Evolutionary conservation across 257 asterid genomes (phyloP), one percentile per base, ranked within the genome.

Genomic region (Solanum arcanum): DNA sequence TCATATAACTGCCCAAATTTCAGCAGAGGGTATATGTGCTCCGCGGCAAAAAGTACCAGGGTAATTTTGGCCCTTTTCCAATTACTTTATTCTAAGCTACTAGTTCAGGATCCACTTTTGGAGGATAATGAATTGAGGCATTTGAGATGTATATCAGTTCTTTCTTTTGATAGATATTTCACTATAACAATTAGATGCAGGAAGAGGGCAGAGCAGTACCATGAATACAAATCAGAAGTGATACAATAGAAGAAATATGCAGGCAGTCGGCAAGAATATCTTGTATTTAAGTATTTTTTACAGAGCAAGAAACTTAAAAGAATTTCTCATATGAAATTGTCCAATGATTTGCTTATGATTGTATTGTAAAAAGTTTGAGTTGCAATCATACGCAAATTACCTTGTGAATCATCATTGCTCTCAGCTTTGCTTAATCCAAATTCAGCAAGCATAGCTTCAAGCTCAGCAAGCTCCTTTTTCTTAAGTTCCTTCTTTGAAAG

Each of bases 381-480:
- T 81, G 46, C 44, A 81, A 29, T 47, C 69, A 81, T 81, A 18
- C 52, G 23, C 25, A 56, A 75, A 72, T 90, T 92, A 97, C 99
- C 98, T 84, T 91, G 91, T 72, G 92, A 70, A 87, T 91, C 93
- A 49, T 92, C 93, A 88, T 94, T 94, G 37, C 78, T 87, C 64
- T 90, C 91, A 66, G 89, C 88, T 89, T 90, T 93, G 90, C 86
- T 93, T 83, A 89, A 92, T 83, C 97, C 98, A 83, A 97, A 94
- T 91, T 97, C 97, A 86, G 98, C 98, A 88, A 97, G 91, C 91
- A 97, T 89, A 35, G 97, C 98, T 90, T 97, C 99, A 82, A 97
- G 94, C 88, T 95, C 99, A 35, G 95, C 99, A 76, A 97, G 97
- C 92, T 97, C 99, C 93, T 97, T 96, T 89, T 95, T 97, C 96